Evolutionary conservation across 768 basidiomycete species (phyloP).

Genomic region (Pleurotus eryngii): DNA sequence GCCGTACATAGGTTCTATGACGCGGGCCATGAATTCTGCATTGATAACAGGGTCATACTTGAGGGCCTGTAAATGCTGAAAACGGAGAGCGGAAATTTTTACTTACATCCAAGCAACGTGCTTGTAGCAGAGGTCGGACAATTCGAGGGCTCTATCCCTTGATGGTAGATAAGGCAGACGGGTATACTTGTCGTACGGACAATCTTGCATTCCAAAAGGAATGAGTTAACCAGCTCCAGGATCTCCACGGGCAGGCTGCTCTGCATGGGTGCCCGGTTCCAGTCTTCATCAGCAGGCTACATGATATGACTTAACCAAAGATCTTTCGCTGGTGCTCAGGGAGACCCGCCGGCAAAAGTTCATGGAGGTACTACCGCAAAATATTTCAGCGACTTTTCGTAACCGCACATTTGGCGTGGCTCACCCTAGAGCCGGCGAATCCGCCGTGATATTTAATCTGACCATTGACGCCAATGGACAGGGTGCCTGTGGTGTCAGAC

Average conservation of each 20-base stretch:
- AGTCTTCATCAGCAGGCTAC: constrained; percentile 14
- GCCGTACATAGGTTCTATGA: constrained; percentile 43
- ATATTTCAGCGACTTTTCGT: neutral
- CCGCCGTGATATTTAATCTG: constrained; percentile 48
- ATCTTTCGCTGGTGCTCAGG: neutral
- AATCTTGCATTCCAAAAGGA: constrained; percentile 43
- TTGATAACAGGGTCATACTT: constrained; percentile 46
- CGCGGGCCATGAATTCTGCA: constrained; percentile 36
- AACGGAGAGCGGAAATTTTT: neutral
- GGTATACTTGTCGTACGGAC: constrained; percentile 29
- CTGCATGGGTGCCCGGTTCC: constrained; percentile 13
- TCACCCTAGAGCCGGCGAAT: constrained; percentile 47
- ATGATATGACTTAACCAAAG: neutral
- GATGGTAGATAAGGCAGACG: constrained; percentile 40
- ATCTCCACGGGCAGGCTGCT: constrained; percentile 41
- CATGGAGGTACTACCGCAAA: constrained; percentile 34
- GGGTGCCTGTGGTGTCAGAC: constrained; percentile 41
- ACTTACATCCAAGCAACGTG: constrained; percentile 48
- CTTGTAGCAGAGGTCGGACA: constrained; percentile 40
- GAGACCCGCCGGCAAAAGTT: constrained; percentile 29
- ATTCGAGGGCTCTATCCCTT: constrained; percentile 33
- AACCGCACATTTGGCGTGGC: neutral
- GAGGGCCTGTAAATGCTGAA: neutral
- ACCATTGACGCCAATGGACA: constrained; percentile 47
- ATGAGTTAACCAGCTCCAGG: constrained; percentile 41